phyloP scores from a whole-genome alignment of 1,284 basidiomycete genomes.

The Ceratobasidium papillatum region DNA sequence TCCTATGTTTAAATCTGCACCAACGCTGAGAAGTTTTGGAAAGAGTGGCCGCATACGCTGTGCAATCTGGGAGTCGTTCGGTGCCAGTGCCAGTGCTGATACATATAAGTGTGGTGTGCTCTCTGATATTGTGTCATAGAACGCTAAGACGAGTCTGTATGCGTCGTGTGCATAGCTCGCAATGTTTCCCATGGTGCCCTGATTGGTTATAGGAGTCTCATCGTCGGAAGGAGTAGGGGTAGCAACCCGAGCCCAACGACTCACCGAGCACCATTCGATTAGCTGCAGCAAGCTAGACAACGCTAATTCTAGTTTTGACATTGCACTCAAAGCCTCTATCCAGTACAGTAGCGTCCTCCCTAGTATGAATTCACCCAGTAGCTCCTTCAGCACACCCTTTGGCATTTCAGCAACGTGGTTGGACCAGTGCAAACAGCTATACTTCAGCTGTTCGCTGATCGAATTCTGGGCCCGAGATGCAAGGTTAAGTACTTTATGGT shows the following conservation, averaged over 20 bases:
- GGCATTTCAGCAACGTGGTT: conserved; percentile 1
- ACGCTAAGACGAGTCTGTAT: background rate
- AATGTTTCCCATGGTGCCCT: background rate
- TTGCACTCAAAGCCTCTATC: conserved; percentile 34
- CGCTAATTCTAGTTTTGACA: background rate
- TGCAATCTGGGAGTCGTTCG: background rate
- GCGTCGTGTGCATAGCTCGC: background rate
- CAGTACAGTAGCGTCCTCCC: conserved; percentile 7
- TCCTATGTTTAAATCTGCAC: background rate
- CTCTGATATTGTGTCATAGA: background rate
- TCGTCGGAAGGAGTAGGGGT: background rate
- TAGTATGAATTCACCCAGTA: background rate
- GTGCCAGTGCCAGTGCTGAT: background rate
- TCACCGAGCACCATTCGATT: conserved; percentile 4
- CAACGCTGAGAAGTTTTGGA: background rate
- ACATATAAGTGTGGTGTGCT: background rate
- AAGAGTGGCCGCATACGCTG: background rate
- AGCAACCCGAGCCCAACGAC: background rate
- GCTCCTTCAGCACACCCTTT: background rate
- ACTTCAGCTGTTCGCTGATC: conserved; percentile 1
- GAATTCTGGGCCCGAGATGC: background rate
- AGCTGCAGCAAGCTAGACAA: background rate
- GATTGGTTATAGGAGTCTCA: background rate
- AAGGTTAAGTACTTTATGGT: background rate
- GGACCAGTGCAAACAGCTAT: conserved; percentile 25